These are phyloP conservation scores for Nevesoporus exiguus DNA, from an alignment of 768 basidiomycete genomes.

Conservation along the genomic window DNA sequence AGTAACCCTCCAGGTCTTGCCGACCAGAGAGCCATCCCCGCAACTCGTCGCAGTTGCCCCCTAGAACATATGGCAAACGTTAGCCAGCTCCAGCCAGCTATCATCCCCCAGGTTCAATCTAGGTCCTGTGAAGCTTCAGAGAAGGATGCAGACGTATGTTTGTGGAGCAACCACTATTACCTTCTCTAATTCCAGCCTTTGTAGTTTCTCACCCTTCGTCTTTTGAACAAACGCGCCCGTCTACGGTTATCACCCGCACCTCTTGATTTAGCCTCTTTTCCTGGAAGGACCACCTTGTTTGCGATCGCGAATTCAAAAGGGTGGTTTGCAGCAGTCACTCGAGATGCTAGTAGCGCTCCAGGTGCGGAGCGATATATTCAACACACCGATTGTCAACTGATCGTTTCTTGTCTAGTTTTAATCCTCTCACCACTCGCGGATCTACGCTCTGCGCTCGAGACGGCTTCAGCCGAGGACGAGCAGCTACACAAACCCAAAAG, in stretches of 20 bases:
- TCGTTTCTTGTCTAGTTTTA: constrained; percentile 41
- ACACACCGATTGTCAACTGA: neutral
- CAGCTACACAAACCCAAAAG: constrained; percentile 51
- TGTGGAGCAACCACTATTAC: neutral
- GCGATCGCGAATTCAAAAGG: constrained; percentile 56
- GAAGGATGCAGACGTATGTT: constrained; percentile 31
- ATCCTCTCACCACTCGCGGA: constrained; percentile 58
- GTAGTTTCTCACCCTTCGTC: constrained; percentile 39
- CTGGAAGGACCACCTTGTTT: constrained; percentile 51
- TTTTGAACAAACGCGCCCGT: constrained; percentile 60
- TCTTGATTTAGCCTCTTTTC: constrained; percentile 39
- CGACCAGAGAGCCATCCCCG: too few species aligned
- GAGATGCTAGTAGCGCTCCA: constrained; percentile 32
- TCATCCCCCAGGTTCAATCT: constrained; percentile 22
- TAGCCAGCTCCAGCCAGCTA: constrained; percentile 30
- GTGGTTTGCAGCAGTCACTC: constrained; percentile 66
- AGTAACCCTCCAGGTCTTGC: neutral
- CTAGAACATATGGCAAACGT: constrained; percentile 26
- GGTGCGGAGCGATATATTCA: constrained; percentile 30
- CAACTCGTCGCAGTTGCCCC: neutral
- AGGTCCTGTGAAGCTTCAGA: constrained; percentile 25
- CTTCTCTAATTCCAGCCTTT: constrained; percentile 4
- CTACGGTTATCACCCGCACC: constrained; percentile 55
- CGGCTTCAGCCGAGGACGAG: constrained; percentile 37
- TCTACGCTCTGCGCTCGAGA: constrained; percentile 51